phyloP scores from a whole-genome alignment of 352 stramenopile species.

The Phytophthora aleatoria region DNA sequence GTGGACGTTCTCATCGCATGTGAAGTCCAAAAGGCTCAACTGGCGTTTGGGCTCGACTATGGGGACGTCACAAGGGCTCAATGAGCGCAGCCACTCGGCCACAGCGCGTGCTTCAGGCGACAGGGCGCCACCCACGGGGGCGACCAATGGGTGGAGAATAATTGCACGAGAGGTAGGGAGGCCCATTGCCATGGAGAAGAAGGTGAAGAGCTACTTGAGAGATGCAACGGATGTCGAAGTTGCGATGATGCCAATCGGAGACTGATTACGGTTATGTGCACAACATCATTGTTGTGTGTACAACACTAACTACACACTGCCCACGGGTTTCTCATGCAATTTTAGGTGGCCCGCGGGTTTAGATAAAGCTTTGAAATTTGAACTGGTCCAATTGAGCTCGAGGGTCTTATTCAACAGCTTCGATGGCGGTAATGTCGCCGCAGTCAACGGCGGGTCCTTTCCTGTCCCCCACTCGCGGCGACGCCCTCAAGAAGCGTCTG shows the following conservation, averaged over 20 bases:
- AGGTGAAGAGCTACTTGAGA: conserved; percentile 8
- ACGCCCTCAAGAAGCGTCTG: conserved; percentile 11
- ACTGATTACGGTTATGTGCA: conserved; percentile 2
- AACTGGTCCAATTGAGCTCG: conserved; percentile 8
- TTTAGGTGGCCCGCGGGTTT: not conserved
- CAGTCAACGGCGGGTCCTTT: conserved; percentile 14
- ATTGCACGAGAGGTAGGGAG: conserved; percentile 41
- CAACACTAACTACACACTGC: not conserved
- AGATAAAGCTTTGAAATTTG: conserved; percentile 14
- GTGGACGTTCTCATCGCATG: conserved; percentile 76
- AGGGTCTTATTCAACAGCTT: conserved; percentile 23
- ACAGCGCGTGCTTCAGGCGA: conserved; percentile 42
- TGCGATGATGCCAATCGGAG: not conserved
- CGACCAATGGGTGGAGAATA: conserved; percentile 73
- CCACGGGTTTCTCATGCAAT: not conserved
- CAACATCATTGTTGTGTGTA: not conserved
- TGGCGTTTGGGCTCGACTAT: conserved; percentile 18
- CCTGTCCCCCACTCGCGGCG: conserved; percentile 22
- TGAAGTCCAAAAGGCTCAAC: conserved; percentile 65
- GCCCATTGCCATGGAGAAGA: conserved; percentile 6
- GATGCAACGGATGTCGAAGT: conserved; percentile 20
- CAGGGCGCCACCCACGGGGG: conserved; percentile 34
- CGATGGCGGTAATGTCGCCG: conserved; percentile 30
- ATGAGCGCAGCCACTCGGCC: conserved; percentile 40
- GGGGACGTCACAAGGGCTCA: conserved; percentile 30